A percentile compares a stretch with the other conserved stretches of the same genome.
phyloP scores from a whole-genome alignment of 164 flowering plant genomes.

The Warburgia ugandensis region DNA sequence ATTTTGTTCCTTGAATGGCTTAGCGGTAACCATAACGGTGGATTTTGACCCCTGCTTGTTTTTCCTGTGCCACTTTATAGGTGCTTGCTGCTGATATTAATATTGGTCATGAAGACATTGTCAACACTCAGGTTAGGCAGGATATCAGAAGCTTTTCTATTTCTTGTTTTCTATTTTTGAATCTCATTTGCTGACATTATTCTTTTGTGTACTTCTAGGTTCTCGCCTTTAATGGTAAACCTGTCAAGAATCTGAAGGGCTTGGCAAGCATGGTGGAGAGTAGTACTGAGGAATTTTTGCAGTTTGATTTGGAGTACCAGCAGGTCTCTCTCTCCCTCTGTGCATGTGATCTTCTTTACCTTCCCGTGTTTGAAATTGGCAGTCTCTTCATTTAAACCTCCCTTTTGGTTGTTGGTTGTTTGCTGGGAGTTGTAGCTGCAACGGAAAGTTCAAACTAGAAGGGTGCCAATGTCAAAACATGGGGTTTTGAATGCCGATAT shows the following conservation, averaged over 20 bases:
- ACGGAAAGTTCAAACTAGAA: no score
- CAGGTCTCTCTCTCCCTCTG: conserved; percentile 49
- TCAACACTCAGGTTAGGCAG: conserved; percentile 69
- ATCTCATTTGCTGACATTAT: neutral
- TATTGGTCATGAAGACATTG: conserved; percentile 86
- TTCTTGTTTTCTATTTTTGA: neutral
- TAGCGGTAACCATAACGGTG: no score
- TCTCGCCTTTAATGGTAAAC: conserved; percentile 68
- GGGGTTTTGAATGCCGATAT: no score
- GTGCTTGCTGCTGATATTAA: conserved; percentile 90
- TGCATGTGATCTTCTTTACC: no score
- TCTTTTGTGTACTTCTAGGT: conserved; percentile 32
- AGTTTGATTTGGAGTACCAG: conserved; percentile 75
- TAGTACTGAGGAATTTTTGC: conserved; percentile 63
- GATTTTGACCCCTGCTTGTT: no score
- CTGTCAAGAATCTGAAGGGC: conserved; percentile 74
- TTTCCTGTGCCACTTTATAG: conserved; percentile 24
- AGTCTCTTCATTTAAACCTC: no score
- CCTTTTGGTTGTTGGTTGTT: no score
- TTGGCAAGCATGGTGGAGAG: conserved; percentile 81
- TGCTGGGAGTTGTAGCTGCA: no score
- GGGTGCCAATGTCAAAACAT: no score
- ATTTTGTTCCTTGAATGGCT: no score
- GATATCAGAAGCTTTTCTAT: neutral
- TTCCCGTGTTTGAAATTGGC: no score